Evolutionary conservation across 441 rosid genomes (phyloP).

Genomic region (Daphne laureola): DNA sequence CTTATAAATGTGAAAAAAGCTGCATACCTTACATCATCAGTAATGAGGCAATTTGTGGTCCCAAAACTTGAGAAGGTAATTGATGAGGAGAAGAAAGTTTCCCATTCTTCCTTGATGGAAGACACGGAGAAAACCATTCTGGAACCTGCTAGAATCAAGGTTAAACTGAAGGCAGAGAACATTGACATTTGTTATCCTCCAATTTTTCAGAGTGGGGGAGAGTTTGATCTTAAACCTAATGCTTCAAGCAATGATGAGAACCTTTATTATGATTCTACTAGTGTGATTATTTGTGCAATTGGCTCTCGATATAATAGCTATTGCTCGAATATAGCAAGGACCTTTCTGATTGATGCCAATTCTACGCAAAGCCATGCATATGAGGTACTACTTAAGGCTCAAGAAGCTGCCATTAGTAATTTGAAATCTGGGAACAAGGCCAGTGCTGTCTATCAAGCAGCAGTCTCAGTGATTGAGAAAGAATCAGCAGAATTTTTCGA

Average conservation of each 20-base stretch:
- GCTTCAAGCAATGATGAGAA: conserved; percentile 77
- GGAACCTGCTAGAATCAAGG: conserved; percentile 50
- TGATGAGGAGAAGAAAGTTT: conserved; percentile 77
- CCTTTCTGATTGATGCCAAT: conserved; percentile 73
- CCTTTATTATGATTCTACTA: conserved; percentile 67
- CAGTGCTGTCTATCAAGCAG: conserved; percentile 53
- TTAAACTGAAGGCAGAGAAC: conserved; percentile 49
- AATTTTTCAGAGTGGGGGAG: conserved; percentile 88
- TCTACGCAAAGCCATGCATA: conserved; percentile 67
- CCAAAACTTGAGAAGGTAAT: conserved; percentile 79
- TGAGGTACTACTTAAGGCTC: conserved; percentile 78
- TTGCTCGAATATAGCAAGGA: conserved; percentile 82
- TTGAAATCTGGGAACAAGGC: conserved; percentile 57
- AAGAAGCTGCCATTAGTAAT: conserved; percentile 63
- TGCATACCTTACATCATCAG: conserved; percentile 54
- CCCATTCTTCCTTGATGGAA: conserved; percentile 77
- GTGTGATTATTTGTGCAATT: conserved; percentile 68
- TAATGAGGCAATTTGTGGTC: conserved; percentile 68
- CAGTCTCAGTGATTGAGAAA: conserved; percentile 49
- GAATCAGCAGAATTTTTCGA: conserved; percentile 65
- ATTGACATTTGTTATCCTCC: conserved; percentile 94
- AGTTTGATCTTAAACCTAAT: conserved; percentile 75
- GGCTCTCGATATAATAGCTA: conserved; percentile 82
- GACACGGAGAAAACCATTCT: conserved; percentile 71
- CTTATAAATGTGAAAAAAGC: conserved; percentile 63